phyloP scores from a whole-genome alignment of 108 stramenopile species.

The Aurantiochytrium sp. region DNA sequence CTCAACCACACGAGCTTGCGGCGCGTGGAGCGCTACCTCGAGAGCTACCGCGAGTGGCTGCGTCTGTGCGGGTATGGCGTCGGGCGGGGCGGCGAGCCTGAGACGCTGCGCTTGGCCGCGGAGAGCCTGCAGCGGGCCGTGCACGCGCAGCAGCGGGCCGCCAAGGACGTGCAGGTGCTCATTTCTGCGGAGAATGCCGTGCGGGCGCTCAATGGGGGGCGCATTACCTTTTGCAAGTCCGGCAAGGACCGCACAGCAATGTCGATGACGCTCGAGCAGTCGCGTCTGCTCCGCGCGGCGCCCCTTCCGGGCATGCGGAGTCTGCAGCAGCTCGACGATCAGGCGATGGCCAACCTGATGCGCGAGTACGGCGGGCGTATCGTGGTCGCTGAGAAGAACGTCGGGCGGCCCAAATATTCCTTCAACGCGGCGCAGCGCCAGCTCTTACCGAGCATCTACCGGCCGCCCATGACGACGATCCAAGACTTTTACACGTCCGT shows the following conservation, averaged over 20 bases:
- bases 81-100: neutral
- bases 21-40: neutral
- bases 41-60: neutral
- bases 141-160: neutral
- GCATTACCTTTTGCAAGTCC: constrained; percentile 43
- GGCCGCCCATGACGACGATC: constrained; percentile 44
- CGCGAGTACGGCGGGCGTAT: constrained; percentile 33
- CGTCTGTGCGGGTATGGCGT: neutral
- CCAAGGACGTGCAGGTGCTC: constrained; percentile 43
- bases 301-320: neutral
- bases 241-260: constrained; percentile 49
- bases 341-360: constrained; percentile 30
- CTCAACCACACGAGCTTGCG: neutral
- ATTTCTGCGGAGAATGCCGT: neutral
- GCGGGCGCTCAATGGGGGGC: constrained; percentile 35
- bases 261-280: constrained; percentile 46
- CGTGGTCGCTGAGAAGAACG: constrained; percentile 54
- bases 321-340: neutral
- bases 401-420: constrained; percentile 52
- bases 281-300: constrained; percentile 24
- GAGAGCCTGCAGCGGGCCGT: neutral
- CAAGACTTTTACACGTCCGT: constrained; percentile 49
- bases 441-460: constrained; percentile 51
- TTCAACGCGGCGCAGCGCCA: constrained; percentile 57
- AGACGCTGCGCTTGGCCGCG: neutral